These are phyloP conservation scores for Dorcoceras hygrometricum DNA, from an alignment of 257 asterid genomes.

Conservation along the genomic window DNA sequence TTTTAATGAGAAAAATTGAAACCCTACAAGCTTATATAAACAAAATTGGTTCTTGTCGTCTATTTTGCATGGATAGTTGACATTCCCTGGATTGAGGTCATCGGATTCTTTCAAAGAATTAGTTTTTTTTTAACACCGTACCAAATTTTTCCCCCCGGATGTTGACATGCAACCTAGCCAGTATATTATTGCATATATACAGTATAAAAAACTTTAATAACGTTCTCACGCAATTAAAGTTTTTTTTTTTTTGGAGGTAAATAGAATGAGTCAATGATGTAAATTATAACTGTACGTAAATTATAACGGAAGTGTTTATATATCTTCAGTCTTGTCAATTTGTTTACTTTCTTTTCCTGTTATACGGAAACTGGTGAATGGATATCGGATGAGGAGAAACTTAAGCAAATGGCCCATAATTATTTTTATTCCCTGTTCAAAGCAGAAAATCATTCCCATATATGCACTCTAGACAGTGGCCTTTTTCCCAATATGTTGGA, in stretches of 20 bases:
- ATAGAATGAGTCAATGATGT: not conserved
- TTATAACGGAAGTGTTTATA: too few species aligned
- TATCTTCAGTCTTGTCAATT: too few species aligned
- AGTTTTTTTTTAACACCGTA: slow-evolving; percentile 10
- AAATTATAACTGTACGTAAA: too few species aligned
- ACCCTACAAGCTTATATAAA: slow-evolving; percentile 25
- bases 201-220: not conserved
- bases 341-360: too few species aligned
- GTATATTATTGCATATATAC: slow-evolving; percentile 10
- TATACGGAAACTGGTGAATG: too few species aligned
- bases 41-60: slow-evolving; percentile 37
- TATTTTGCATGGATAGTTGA: slow-evolving; percentile 50
- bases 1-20: slow-evolving; percentile 15
- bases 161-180: slow-evolving; percentile 46
- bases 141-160: slow-evolving; percentile 21
- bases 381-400: too few species aligned
- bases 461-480: too few species aligned
- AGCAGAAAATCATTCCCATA: too few species aligned
- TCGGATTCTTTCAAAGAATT: slow-evolving; percentile 38
- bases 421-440: too few species aligned
- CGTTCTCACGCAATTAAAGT: not conserved
- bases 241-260: not conserved
- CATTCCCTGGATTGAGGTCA: slow-evolving; percentile 35
- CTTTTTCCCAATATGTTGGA: too few species aligned
- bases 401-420: too few species aligned